Evolutionary conservation across 2,329 filamentous ascomycete species (phyloP), one percentile per base, ranked within the genome.

Genomic region (Fusarium euwallaceae): DNA sequence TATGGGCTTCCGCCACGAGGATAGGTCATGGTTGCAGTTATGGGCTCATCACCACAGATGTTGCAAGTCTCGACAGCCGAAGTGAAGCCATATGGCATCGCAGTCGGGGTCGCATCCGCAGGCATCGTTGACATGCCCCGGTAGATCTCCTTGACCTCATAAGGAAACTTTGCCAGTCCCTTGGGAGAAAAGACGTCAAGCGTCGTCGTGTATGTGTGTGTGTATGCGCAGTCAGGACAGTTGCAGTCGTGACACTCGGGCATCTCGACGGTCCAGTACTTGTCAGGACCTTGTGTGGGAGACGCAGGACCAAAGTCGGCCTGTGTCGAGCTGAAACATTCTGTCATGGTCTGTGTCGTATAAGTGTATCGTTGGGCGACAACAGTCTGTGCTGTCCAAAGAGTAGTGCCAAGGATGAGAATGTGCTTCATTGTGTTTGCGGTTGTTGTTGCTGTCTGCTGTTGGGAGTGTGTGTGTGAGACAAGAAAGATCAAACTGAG

Each of bases 91-190:
- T 79, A 77, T 8, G 77, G 77, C 10, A 75, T 37, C 12, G 29
- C 58, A 34, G 76, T 79, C 12, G 72, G 70, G 6, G 67, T 68
- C n/a, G 66, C 56, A 55, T 70, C 67, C 41, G 53, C 66, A 10
- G 77, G 75, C 61, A 76, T 73, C 6, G 67, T 67, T 6, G 74
- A 77, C 77, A 79, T 79, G 65, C 77, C 74, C 9, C 61, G 76
- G n/a, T 78, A 79, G n/a, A 79, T 39, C 63, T 79, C 77, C 48
- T 77, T 77, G 64, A 79, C 68, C 17, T 69, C 27, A 14, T 79
- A 79, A 22, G 76, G 62, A 39, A 65, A 75, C 37, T 67, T 63
- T 29, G 60, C 61, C 22, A 76, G 65, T 53, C 76, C 77, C 12
- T 66, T 67, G 41, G 76, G 66, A 55, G 53, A 71, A 41, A 78